These are phyloP conservation scores for Paramecium sonneborni DNA, from an alignment of 73 alveolate genomes.

Conservation along the genomic window DNA sequence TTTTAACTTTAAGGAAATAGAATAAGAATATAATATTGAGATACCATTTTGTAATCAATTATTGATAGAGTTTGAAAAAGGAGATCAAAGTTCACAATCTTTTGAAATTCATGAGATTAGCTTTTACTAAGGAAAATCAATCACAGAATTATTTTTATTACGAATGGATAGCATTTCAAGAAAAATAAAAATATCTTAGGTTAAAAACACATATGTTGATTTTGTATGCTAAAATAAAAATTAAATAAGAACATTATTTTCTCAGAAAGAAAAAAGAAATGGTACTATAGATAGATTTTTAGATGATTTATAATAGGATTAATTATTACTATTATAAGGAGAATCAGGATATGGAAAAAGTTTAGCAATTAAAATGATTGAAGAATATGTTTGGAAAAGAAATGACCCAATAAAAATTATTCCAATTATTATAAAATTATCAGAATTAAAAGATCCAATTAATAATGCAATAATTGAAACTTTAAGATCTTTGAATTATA, in stretches of 20 bases:
- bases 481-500: neutral
- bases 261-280: neutral
- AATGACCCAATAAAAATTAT: neutral
- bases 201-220: neutral
- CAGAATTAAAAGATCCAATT: conserved; percentile 4
- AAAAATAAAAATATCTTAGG: neutral
- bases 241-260: neutral
- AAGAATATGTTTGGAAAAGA: conserved; percentile 9
- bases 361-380: neutral
- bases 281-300: neutral
- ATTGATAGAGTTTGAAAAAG: neutral
- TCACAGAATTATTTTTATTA: neutral
- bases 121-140: neutral
- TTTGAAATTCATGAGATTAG: neutral
- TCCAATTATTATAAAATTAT: neutral
- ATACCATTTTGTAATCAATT: neutral
- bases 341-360: neutral
- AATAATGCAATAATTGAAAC: conserved; percentile 14
- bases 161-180: neutral
- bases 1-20: neutral
- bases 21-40: neutral
- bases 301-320: neutral
- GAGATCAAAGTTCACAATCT: neutral
- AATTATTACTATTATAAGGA: neutral
- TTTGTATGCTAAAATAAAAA: neutral